A percentile compares a stretch with the other conserved stretches of the same genome.
phyloP scores from a whole-genome alignment of 805 yeast species.

The Zygosaccharomyces lentus region DNA sequence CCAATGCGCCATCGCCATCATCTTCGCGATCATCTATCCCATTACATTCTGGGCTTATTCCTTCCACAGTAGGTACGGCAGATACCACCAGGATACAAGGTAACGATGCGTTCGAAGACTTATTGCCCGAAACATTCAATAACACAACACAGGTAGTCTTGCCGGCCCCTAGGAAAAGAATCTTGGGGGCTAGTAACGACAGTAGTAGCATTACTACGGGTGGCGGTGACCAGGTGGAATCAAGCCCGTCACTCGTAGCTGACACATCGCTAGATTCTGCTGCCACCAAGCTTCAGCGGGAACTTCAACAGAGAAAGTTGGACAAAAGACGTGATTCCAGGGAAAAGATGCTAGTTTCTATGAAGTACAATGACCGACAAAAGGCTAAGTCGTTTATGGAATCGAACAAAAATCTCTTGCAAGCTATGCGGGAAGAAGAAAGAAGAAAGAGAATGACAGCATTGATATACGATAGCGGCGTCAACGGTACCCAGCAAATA shows the following conservation, averaged over 20 bases:
- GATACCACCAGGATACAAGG: constrained; percentile 10
- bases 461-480: constrained; percentile 12
- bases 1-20: background rate
- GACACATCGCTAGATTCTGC: constrained; percentile 2
- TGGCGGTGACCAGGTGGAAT: background rate
- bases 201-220: background rate
- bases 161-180: constrained; percentile 12
- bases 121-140: constrained; percentile 5
- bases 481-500: background rate
- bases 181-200: constrained; percentile 13
- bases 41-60: constrained; percentile 7
- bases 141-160: constrained; percentile 11
- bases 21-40: constrained; percentile 11
- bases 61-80: constrained; percentile 12
- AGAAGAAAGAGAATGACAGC: constrained; percentile 31
- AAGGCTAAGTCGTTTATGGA: constrained; percentile 34
- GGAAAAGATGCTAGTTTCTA: constrained; percentile 34
- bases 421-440: constrained; percentile 34
- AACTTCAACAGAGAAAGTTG: constrained; percentile 26
- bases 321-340: constrained; percentile 32
- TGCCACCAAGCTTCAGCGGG: constrained; percentile 5
- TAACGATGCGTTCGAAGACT: background rate
- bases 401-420: constrained; percentile 30
- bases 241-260: background rate
- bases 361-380: constrained; percentile 35